Percentiles rank a stretch among this genome's conserved stretches.
Conservation (phyloP, 345 rosid species). For the Eucalyptus decipiens region DNA sequence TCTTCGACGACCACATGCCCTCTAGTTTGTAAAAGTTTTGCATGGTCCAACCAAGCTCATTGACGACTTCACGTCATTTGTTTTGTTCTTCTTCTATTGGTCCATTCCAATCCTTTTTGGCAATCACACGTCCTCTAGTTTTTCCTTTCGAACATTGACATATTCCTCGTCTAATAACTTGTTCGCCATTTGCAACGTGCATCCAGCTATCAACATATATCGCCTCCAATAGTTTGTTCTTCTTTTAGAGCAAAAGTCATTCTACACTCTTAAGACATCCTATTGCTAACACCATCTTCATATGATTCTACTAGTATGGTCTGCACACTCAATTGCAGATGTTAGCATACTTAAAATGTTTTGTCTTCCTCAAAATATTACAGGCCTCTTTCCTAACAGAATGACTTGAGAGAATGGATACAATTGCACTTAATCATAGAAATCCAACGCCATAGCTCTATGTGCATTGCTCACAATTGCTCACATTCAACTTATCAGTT, state of each 20-base stretch:
- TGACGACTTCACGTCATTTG: background rate
- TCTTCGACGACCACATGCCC: background rate
- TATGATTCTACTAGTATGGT: background rate
- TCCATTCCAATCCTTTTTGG: background rate
- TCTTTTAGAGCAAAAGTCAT: background rate
- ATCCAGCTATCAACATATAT: background rate
- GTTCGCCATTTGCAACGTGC: background rate
- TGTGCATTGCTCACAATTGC: background rate
- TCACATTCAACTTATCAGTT: background rate
- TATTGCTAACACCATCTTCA: background rate
- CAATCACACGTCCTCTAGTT: background rate
- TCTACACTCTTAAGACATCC: background rate
- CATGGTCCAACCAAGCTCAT: background rate
- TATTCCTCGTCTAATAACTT: background rate
- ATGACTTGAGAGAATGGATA: background rate
- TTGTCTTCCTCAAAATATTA: background rate
- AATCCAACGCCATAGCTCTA: background rate
- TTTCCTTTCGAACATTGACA: rapidly evolving
- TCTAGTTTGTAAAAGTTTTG: background rate
- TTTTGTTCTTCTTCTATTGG: background rate
- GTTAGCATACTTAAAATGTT: background rate
- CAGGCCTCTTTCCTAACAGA: background rate
- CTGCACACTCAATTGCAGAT: background rate
- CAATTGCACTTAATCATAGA: background rate
- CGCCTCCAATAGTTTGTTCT: background rate